Base-by-base conservation (phyloP, 2,329 filamentous ascomycete species). In the Ophiosphaerella narmari region DNA sequence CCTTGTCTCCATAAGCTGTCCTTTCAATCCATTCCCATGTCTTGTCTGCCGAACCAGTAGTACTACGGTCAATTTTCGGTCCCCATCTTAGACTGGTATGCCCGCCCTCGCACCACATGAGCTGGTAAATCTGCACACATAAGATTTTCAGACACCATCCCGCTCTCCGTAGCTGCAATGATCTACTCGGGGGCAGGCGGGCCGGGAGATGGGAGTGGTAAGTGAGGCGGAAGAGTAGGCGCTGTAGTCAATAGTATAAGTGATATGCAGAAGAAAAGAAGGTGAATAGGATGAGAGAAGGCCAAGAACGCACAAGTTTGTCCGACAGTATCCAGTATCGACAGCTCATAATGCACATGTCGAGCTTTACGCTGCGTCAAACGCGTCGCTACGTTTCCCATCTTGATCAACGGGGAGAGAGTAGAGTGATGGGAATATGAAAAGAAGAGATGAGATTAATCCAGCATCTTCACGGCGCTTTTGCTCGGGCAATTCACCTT, bases 121-220 rank as follows among this genome's bases (percentile, higher is more conserved):
- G 40, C 43, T 7, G 52, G 39, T 32, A 47, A 18, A 16, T 14
- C 12, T 7, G 34, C 4, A 21, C 53, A 53, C 8, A 59, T n/a
- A 12, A 59, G 37, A 38, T 60, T 62, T 41, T 60, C 60, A 12
- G 48, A 51, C 11, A 66, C 54, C 62, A 65, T 64, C 12, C 60
- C 63, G 16, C 50, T 57, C 32, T 66, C 63, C 5, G 62, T 62
- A 0, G 62, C 63, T 12, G 43, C 43, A 41, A 66, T 55, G 29
- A 65, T 63, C 6, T 52, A 42, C 11, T 54, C 46, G 5, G 59
- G 46, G 14, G 52, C 32, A 3, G 44, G 29, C 18, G 24, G 39
- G 26, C 7, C 11, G 26, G 26, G 26, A 29, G 26, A 29, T 5
- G 39, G 2, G 43, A 39, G 14, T 14, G 29, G 35, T 26, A 33